Percentiles rank a stretch among this genome's conserved stretches.
Evolutionary conservation across 768 basidiomycete genomes (phyloP).

Genomic region (Suillus fuscotomentosus): DNA sequence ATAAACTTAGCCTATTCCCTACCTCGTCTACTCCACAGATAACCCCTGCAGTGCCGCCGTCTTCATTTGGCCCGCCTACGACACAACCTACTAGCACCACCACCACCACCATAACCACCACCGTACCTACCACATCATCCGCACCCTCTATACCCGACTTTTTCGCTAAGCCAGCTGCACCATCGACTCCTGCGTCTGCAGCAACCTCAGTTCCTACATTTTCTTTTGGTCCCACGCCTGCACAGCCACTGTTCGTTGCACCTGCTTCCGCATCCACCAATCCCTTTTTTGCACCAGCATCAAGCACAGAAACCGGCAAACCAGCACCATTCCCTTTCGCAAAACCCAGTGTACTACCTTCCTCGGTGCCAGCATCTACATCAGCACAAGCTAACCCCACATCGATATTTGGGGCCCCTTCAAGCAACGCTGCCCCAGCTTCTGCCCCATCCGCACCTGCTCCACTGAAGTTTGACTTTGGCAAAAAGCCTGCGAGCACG

Average conservation of each 20-base stretch:
- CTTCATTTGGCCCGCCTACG: slow-evolving; percentile 17
- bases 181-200: slow-evolving; percentile 17
- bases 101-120: neutral
- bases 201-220: slow-evolving; percentile 8
- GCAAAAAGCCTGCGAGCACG: slow-evolving; percentile 3
- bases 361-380: neutral
- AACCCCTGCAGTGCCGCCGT: slow-evolving; percentile 9
- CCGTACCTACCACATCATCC: slow-evolving; percentile 4
- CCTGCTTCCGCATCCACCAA: slow-evolving; percentile 1
- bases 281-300: neutral
- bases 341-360: slow-evolving; percentile 20
- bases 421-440: slow-evolving; percentile 3
- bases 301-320: slow-evolving; percentile 12
- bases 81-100: slow-evolving; percentile 10
- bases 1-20: slow-evolving; percentile 5
- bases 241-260: neutral
- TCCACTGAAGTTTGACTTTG: slow-evolving; percentile 12
- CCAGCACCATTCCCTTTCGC: slow-evolving; percentile 4
- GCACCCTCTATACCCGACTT: slow-evolving; percentile 1
- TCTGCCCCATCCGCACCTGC: slow-evolving; percentile 11
- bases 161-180: slow-evolving; percentile 17
- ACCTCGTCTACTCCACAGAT: slow-evolving; percentile 13
- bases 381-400: slow-evolving; percentile 13
- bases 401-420: slow-evolving; percentile 18
- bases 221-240: neutral